A percentile compares a stretch with the other conserved stretches of the same genome.
Conservation (phyloP, 257 asterid species). For the Solanum raphanifolium region DNA sequence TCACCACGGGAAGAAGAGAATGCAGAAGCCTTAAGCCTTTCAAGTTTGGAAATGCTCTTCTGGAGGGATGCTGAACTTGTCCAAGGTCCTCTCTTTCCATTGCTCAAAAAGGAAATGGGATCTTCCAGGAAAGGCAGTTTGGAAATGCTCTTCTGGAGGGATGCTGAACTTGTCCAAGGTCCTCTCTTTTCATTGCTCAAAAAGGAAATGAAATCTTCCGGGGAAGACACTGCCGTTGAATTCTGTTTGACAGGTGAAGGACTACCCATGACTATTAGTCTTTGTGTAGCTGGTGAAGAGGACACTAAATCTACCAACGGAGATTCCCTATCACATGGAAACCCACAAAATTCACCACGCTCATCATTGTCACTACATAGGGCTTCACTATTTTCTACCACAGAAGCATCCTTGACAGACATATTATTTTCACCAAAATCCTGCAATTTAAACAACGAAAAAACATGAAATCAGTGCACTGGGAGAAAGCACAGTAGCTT, state of each 20-base stretch:
- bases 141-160: slow-evolving; percentile 73
- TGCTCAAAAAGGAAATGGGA: slow-evolving; percentile 24
- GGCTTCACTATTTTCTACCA: neutral
- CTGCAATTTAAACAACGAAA: slow-evolving; percentile 1
- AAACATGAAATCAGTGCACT: neutral
- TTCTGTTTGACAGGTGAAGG: slow-evolving; percentile 38
- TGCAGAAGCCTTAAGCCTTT: slow-evolving; percentile 52
- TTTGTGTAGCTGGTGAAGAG: slow-evolving; percentile 33
- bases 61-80: slow-evolving; percentile 48
- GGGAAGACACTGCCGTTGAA: slow-evolving; percentile 30
- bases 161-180: slow-evolving; percentile 28
- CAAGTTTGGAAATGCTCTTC: slow-evolving; percentile 72
- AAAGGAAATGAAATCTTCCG: slow-evolving; percentile 29
- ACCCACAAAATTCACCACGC: slow-evolving; percentile 11
- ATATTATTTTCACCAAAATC: slow-evolving; percentile 1
- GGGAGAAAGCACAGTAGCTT: neutral
- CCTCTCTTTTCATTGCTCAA: slow-evolving; percentile 20
- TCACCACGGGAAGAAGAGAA: slow-evolving; percentile 42
- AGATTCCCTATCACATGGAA: slow-evolving; percentile 26
- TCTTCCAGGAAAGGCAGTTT: slow-evolving; percentile 39
- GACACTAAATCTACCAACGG: slow-evolving; percentile 24
- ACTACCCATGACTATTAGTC: slow-evolving; percentile 11
- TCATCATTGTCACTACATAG: slow-evolving; percentile 1
- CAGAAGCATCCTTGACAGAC: slow-evolving; percentile 1
- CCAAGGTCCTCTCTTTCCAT: slow-evolving; percentile 20